phyloP scores from a whole-genome alignment of 202 grass and related monocot species.

The Cymbopogon flexuosus region DNA sequence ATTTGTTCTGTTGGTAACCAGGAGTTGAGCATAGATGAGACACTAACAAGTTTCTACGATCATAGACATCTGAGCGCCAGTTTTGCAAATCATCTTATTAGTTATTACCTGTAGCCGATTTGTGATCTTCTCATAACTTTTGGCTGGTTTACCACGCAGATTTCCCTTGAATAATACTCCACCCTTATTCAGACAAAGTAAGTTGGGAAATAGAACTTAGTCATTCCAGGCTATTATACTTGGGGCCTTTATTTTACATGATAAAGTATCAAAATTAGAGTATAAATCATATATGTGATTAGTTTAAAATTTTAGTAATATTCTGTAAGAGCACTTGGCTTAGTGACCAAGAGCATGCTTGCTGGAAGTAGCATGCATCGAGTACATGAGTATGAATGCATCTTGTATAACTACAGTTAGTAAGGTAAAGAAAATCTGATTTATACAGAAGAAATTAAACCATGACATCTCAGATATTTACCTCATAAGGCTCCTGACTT shows the following conservation, averaged over 20 bases:
- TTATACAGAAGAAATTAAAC: neutral
- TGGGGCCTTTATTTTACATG: conserved; percentile 9
- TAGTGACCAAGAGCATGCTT: conserved; percentile 36
- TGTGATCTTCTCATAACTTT: conserved; percentile 86
- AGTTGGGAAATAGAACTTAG: conserved; percentile 9
- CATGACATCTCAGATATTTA: conserved; percentile 22
- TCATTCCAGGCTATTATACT: neutral
- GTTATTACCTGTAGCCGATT: conserved; percentile 59
- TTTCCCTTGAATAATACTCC: conserved; percentile 95
- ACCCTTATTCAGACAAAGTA: conserved; percentile 47
- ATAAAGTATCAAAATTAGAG: conserved; percentile 9
- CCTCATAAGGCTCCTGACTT: conserved; percentile 89
- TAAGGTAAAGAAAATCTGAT: neutral
- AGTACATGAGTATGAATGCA: neutral
- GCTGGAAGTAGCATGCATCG: conserved; percentile 18
- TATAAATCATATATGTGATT: neutral
- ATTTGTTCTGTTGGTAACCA: conserved; percentile 68
- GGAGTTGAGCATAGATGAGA: conserved; percentile 8
- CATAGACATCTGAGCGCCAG: neutral
- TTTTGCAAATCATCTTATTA: conserved; percentile 11
- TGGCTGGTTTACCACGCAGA: conserved; percentile 68
- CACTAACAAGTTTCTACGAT: conserved; percentile 27
- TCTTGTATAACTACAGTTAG: neutral
- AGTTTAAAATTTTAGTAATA: neutral
- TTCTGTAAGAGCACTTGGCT: neutral